Conservation (phyloP, 495 filamentous ascomycete species). For the Jackrogersella multiformis region DNA sequence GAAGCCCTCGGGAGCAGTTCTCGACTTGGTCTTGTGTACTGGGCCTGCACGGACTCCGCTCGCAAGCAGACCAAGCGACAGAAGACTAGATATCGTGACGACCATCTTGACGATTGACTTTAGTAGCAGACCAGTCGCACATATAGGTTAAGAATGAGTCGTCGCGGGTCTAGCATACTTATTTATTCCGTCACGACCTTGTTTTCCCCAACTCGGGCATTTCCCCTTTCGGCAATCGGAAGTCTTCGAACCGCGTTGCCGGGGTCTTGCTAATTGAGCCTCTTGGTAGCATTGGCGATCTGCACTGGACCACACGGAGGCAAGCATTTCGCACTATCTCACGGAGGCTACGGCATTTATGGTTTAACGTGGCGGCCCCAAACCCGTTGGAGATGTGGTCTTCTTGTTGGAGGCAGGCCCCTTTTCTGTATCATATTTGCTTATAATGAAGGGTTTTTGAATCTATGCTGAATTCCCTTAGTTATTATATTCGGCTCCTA, state of each 20-base stretch:
- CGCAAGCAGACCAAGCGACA: conserved; percentile 25
- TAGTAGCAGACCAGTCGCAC: neutral
- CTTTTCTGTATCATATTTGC: too few species aligned
- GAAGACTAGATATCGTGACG: conserved; percentile 14
- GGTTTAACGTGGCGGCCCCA: neutral
- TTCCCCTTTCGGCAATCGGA: conserved; percentile 34
- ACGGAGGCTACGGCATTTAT: neutral
- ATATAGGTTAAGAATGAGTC: neutral
- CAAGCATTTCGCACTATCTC: neutral
- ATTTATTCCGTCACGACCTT: conserved; percentile 15
- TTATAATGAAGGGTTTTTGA: too few species aligned
- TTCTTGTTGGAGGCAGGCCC: too few species aligned
- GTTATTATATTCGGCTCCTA: neutral
- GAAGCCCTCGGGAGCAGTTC: conserved; percentile 49
- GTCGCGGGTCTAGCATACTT: conserved; percentile 2
- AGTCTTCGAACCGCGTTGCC: conserved; percentile 21
- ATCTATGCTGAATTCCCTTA: neutral
- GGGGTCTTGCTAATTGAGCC: conserved; percentile 26
- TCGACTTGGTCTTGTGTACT: neutral
- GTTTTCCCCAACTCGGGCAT: conserved; percentile 24
- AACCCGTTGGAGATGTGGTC: neutral
- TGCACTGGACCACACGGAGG: neutral
- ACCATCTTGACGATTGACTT: conserved; percentile 19
- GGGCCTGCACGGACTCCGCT: conserved; percentile 8
- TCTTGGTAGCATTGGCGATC: conserved; percentile 26